A percentile compares a stretch with the other conserved stretches of the same genome.
Conservation (phyloP, 345 rosid species). For the Populus euphratica region DNA sequence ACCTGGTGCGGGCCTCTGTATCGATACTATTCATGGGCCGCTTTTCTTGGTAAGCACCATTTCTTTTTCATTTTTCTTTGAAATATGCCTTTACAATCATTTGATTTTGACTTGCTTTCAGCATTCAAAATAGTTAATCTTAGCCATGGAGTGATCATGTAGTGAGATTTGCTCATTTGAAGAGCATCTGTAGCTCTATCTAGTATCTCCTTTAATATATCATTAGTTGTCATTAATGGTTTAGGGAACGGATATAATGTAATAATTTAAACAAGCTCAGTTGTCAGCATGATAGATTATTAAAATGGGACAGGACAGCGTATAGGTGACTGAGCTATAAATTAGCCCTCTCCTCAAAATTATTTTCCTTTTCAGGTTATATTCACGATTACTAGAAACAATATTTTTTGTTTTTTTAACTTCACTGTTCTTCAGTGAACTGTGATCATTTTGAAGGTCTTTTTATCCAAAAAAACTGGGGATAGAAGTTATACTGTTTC, state of each 20-base stretch:
- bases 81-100: background rate
- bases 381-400: background rate
- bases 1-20: constrained; percentile 94
- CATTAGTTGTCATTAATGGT: background rate
- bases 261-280: background rate
- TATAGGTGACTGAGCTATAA: background rate
- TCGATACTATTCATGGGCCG: constrained; percentile 67
- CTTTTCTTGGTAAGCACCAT: constrained; percentile 63
- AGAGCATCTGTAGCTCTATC: background rate
- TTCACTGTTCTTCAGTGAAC: background rate
- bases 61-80: background rate
- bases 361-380: background rate
- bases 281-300: no score
- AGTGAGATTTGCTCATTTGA: background rate
- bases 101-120: background rate
- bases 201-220: background rate
- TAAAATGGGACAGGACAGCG: background rate
- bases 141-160: background rate
- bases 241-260: background rate
- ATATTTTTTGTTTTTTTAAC: background rate
- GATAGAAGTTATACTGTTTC: background rate
- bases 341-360: background rate
- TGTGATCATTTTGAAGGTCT: background rate
- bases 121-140: background rate
- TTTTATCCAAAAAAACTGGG: background rate